phyloP scores from a whole-genome alignment of 2,329 filamentous ascomycete species.

The Blastomyces parvus region DNA sequence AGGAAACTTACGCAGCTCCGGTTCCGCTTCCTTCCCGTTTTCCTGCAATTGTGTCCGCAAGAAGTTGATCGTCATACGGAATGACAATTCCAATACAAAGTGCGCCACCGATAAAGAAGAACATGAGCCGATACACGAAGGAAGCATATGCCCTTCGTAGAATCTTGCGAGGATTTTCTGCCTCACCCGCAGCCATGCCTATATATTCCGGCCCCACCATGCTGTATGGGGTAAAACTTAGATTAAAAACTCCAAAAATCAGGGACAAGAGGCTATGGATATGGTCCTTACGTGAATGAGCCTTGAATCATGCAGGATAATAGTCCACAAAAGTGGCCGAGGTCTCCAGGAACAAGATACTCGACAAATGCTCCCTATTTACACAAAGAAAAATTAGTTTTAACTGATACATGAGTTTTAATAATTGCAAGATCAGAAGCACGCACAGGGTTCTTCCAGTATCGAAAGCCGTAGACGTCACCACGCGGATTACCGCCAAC shows the following conservation, averaged over 20 bases:
- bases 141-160: conserved; percentile 64
- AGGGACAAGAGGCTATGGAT: background rate
- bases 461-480: conserved; percentile 61
- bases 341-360: conserved; percentile 49
- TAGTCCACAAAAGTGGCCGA: conserved; percentile 46
- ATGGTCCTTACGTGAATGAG: conserved; percentile 42
- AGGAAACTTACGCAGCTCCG: conserved; percentile 44
- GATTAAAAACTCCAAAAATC: background rate
- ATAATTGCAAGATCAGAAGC: background rate
- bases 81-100: conserved; percentile 60
- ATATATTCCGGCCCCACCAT: conserved; percentile 59
- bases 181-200: conserved; percentile 52
- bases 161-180: conserved; percentile 56
- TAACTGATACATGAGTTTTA: background rate
- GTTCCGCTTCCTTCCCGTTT: conserved; percentile 33
- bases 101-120: conserved; percentile 63
- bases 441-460: conserved; percentile 47
- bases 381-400: background rate
- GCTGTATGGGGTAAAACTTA: conserved; percentile 10
- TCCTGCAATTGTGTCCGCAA: conserved; percentile 46
- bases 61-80: conserved; percentile 52
- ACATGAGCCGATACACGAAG: conserved; percentile 64
- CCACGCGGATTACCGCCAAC: conserved; percentile 64
- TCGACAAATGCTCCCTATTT: conserved; percentile 50
- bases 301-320: conserved; percentile 63